Conservation (phyloP, 768 basidiomycete genomes). For the Boletus barrowsii region DNA sequence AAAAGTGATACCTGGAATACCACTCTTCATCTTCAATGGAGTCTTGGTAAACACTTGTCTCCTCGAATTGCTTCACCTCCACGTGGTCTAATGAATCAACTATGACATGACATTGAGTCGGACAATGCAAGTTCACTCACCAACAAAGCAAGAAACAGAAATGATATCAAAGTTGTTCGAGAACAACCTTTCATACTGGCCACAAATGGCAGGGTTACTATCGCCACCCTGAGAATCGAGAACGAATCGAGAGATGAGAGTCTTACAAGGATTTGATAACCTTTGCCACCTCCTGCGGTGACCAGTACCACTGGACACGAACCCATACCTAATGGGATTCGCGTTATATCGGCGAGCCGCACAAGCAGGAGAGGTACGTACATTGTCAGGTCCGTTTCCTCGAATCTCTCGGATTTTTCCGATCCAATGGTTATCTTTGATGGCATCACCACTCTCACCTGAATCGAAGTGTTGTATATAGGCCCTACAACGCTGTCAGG, state of each 20-base stretch:
- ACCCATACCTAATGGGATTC: conserved; percentile 46
- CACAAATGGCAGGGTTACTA: conserved; percentile 41
- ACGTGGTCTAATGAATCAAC: conserved; percentile 31
- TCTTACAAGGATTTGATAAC: conserved; percentile 51
- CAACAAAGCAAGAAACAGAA: conserved; percentile 42
- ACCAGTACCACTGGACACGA: conserved; percentile 55
- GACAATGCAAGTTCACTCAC: conserved; percentile 27
- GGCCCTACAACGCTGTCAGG: conserved; percentile 25
- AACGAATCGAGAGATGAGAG: background rate
- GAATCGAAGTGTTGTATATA: conserved; percentile 26
- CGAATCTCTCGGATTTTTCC: conserved; percentile 48
- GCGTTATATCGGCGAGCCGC: background rate
- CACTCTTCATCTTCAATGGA: conserved; percentile 42
- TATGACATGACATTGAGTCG: background rate
- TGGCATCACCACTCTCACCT: conserved; percentile 9
- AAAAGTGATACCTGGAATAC: conserved; percentile 46
- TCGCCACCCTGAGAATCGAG: background rate
- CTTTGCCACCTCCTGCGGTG: conserved; percentile 42
- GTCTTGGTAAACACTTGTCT: conserved; percentile 36
- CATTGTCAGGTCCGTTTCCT: conserved; percentile 25
- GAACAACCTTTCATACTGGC: conserved; percentile 45
- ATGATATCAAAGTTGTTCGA: conserved; percentile 52
- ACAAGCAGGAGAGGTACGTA: conserved; percentile 14
- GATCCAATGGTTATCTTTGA: conserved; percentile 49
- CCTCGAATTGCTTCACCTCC: conserved; percentile 35